Evolutionary conservation across 2,329 filamentous ascomycete species (phyloP).

Genomic region (Hymenoscyphus albidus): DNA sequence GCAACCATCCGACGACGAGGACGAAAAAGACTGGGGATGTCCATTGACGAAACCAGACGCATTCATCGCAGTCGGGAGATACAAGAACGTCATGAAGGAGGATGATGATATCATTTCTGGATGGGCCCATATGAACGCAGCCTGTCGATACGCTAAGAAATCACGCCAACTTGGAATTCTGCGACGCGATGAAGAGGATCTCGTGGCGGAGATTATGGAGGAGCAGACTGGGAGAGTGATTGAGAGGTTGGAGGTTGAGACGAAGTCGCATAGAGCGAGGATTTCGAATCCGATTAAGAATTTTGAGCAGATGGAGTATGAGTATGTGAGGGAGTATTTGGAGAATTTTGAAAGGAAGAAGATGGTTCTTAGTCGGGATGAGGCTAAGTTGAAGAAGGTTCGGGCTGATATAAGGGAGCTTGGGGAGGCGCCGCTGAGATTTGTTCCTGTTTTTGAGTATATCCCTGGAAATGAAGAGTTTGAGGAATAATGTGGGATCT

Average conservation of each 20-base stretch:
- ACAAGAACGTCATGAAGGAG: not conserved
- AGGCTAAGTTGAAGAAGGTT: not conserved
- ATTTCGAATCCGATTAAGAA: not conserved
- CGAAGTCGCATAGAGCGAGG: not conserved
- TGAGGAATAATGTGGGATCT: not conserved
- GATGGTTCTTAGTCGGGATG: not conserved
- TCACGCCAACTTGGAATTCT: not conserved
- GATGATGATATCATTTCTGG: not conserved
- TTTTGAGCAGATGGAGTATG: not conserved
- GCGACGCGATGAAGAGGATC: not conserved
- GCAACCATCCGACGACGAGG: not conserved
- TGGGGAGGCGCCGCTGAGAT: not conserved
- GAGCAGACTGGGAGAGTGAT: not conserved
- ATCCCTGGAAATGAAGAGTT: not conserved
- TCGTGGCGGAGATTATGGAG: not conserved
- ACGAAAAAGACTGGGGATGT: not conserved
- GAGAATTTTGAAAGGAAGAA: not conserved
- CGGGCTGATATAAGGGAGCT: not conserved
- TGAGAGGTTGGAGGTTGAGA: not conserved
- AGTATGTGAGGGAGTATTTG: not conserved
- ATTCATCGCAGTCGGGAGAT: not conserved
- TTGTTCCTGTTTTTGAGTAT: not conserved
- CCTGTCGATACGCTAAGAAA: not conserved
- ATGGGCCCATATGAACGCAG: not conserved
- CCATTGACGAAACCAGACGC: not conserved